These are phyloP conservation scores for Neoboletus brunneissimus DNA, from an alignment of 768 basidiomycete species.

Conservation along the genomic window DNA sequence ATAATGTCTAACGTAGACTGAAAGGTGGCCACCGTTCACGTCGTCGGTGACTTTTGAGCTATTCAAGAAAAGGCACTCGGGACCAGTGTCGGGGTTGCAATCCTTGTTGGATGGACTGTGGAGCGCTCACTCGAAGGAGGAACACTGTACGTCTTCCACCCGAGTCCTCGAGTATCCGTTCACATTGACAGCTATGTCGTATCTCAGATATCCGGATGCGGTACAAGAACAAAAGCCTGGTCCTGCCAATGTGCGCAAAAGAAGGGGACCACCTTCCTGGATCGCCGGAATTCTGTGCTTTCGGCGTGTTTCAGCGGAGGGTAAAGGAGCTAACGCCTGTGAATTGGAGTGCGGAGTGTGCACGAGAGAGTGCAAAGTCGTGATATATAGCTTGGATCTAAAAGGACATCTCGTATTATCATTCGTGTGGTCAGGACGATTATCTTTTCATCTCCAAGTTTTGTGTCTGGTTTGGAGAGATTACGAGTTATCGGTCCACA, in stretches of 20 bases:
- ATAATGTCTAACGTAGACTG: constrained; percentile 17
- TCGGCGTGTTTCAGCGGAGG: constrained; percentile 58
- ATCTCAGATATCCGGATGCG: constrained; percentile 65
- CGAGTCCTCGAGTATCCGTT: background rate
- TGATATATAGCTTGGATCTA: background rate
- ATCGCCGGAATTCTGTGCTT: constrained; percentile 70
- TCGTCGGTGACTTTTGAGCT: constrained; percentile 74
- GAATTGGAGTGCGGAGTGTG: constrained; percentile 67
- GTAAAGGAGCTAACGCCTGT: constrained; percentile 62
- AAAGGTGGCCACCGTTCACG: constrained; percentile 71
- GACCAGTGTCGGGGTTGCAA: constrained; percentile 33
- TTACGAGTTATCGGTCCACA: too few relatives aligned
- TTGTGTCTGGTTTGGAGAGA: too few relatives aligned
- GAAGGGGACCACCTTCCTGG: constrained; percentile 67
- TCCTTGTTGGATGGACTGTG: constrained; percentile 41
- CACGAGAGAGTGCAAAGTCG: constrained; percentile 16
- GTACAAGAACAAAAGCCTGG: constrained; percentile 66
- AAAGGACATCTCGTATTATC: background rate
- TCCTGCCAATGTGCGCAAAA: constrained; percentile 61
- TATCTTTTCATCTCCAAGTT: too few relatives aligned
- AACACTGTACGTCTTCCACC: constrained; percentile 41
- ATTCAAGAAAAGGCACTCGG: constrained; percentile 42
- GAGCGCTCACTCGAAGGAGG: constrained; percentile 28
- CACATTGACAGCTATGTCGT: background rate
- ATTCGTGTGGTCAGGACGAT: too few relatives aligned